Percentiles rank a stretch among this genome's conserved stretches.
Conservation (phyloP, 2,329 filamentous ascomycete genomes). For the Beauveria asiatica region DNA sequence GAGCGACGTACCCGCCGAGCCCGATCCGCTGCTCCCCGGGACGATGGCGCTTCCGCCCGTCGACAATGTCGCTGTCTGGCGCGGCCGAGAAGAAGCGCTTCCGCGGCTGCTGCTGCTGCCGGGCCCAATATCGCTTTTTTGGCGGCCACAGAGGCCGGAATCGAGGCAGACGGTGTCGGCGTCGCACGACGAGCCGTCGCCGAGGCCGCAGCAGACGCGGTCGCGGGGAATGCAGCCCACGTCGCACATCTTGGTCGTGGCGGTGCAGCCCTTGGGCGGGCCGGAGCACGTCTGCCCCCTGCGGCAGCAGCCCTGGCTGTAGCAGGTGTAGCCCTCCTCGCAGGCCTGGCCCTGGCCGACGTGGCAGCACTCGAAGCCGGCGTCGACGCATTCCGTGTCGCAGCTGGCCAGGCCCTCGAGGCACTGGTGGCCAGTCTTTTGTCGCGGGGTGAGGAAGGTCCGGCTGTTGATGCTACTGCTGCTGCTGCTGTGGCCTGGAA, state of each 20-base stretch:
- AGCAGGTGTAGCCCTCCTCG: conserved; percentile 6
- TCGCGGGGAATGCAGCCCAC: conserved; percentile 2
- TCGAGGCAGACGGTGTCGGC: background rate
- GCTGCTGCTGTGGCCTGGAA: background rate
- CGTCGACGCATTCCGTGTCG: conserved; percentile 6
- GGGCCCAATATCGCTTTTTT: background rate
- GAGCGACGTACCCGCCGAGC: background rate
- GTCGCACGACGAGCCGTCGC: conserved; percentile 7
- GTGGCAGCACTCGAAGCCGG: conserved; percentile 1
- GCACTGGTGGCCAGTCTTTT: background rate
- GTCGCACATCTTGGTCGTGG: conserved; percentile 4
- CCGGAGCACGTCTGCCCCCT: conserved; percentile 1
- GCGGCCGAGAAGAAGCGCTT: no score
- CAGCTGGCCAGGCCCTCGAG: background rate
- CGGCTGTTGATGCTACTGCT: background rate
- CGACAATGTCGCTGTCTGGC: background rate
- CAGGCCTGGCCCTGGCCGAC: conserved; percentile 8
- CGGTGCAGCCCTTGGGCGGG: conserved; percentile 2
- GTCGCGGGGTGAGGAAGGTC: background rate
- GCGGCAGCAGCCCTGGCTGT: conserved; percentile 8
- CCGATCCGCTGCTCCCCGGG: background rate
- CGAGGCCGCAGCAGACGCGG: conserved; percentile 5
- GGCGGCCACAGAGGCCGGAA: background rate
- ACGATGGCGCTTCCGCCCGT: no score
- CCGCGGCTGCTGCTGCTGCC: background rate